A percentile compares a stretch with the other conserved stretches of the same genome.
Conservation (phyloP, 1,284 basidiomycete species). For the Peniophora sp. region DNA sequence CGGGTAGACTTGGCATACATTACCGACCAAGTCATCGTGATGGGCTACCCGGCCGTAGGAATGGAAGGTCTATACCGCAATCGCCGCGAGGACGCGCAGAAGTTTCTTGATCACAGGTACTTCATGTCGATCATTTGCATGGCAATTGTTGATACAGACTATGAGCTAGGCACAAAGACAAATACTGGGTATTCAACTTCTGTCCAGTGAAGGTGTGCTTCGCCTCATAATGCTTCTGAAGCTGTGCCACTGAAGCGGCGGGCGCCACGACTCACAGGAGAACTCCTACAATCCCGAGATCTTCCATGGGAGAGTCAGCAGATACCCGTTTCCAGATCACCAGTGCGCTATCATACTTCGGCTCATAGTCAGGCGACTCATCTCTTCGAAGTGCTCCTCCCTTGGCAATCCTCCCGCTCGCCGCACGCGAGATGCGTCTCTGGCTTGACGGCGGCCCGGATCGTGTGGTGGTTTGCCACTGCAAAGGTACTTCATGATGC, state of each 20-base stretch:
- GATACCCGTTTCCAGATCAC: constrained; percentile 86
- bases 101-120: constrained; percentile 55
- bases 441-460: constrained; percentile 69
- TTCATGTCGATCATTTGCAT: no score
- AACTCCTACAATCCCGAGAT: constrained; percentile 57
- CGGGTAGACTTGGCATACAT: constrained; percentile 73
- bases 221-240: no score
- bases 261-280: constrained; percentile 28
- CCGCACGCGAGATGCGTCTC: constrained; percentile 69
- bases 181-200: constrained; percentile 86
- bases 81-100: constrained; percentile 66
- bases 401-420: constrained; percentile 69
- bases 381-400: constrained; percentile 59
- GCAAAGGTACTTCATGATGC: constrained; percentile 64
- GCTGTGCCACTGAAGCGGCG: no score
- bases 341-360: constrained; percentile 43
- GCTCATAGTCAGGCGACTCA: neutral
- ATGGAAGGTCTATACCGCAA: constrained; percentile 81
- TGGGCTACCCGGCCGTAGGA: constrained; percentile 84
- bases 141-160: no score
- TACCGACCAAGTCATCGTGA: constrained; percentile 77
- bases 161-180: constrained; percentile 51
- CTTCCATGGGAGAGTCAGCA: constrained; percentile 68
- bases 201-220: constrained; percentile 43
- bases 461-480: constrained; percentile 79